These are phyloP conservation scores for Nicotiana benthamiana DNA, from an alignment of 257 asterid species.

Conservation along the genomic window DNA sequence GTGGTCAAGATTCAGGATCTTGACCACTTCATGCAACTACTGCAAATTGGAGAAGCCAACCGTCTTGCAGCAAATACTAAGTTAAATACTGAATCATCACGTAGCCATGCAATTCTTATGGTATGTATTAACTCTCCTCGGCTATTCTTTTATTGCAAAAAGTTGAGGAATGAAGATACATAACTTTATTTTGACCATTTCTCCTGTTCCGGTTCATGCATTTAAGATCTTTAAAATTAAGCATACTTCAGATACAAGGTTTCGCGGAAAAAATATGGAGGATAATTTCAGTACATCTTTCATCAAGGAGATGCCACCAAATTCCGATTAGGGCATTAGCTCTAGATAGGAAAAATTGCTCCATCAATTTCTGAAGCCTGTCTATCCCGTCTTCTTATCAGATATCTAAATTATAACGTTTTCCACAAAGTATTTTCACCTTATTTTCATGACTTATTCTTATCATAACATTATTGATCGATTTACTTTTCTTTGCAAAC, in stretches of 20 bases:
- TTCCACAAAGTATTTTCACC: background rate
- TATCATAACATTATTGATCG: background rate
- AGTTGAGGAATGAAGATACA: background rate
- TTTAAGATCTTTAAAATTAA: background rate
- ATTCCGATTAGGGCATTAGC: background rate
- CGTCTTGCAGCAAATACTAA: constrained; percentile 93
- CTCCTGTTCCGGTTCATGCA: background rate
- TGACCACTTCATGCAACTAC: constrained; percentile 55
- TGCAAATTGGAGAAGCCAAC: constrained; percentile 75
- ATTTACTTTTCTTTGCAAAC: background rate
- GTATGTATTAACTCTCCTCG: constrained; percentile 23
- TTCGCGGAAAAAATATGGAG: background rate
- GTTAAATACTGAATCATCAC: constrained; percentile 84
- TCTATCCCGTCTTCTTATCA: background rate
- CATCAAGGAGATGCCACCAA: background rate
- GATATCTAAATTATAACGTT: background rate
- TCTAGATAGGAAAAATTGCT: background rate
- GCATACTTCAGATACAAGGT: background rate
- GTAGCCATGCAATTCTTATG: constrained; percentile 92
- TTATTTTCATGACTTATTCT: background rate
- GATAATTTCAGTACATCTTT: background rate
- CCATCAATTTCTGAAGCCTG: background rate
- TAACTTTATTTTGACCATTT: background rate
- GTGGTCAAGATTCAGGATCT: constrained; percentile 57
- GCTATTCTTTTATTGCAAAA: background rate